A percentile compares a stretch with the other conserved stretches of the same genome.
Conservation (phyloP, 2,329 filamentous ascomycete genomes). For the Dothideomycetes sp. region DNA sequence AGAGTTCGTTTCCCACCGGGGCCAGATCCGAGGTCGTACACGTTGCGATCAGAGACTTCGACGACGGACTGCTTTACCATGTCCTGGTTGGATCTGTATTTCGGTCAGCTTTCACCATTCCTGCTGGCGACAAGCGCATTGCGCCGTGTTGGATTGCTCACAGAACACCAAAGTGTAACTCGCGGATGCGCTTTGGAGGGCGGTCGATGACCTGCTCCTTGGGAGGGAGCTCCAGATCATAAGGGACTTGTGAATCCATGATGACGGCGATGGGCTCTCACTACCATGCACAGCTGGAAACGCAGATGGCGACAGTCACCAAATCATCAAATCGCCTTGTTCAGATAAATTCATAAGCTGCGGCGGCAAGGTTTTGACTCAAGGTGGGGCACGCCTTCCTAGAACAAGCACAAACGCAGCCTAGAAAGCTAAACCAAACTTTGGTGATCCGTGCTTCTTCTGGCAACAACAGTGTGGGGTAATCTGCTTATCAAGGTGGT, state of each 20-base stretch:
- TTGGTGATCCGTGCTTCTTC: too few relatives aligned
- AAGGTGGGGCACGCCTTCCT: not conserved
- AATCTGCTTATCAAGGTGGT: too few relatives aligned
- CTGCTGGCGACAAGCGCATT: constrained; percentile 2
- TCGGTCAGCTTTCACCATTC: constrained; percentile 17
- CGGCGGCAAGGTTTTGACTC: not conserved
- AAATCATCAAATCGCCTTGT: constrained; percentile 8
- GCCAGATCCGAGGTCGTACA: constrained; percentile 69
- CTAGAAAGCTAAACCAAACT: too few relatives aligned
- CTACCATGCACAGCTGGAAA: constrained; percentile 5
- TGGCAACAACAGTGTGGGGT: too few relatives aligned
- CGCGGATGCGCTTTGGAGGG: constrained; percentile 82
- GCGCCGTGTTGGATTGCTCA: constrained; percentile 33
- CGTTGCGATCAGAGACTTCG: constrained; percentile 84
- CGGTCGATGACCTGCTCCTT: constrained; percentile 89
- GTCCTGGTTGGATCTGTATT: constrained; percentile 69
- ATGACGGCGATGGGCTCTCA: constrained; percentile 1
- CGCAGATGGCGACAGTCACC: constrained; percentile 3
- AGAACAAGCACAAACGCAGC: too few relatives aligned
- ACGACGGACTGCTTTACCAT: constrained; percentile 93
- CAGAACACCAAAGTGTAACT: constrained; percentile 90
- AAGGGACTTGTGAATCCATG: constrained; percentile 5
- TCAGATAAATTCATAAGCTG: not conserved
- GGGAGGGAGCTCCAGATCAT: constrained; percentile 14
- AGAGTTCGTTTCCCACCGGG: constrained; percentile 53